Evolutionary conservation across 305 asterid species (phyloP).

Genomic region (Ajuga reptans): DNA sequence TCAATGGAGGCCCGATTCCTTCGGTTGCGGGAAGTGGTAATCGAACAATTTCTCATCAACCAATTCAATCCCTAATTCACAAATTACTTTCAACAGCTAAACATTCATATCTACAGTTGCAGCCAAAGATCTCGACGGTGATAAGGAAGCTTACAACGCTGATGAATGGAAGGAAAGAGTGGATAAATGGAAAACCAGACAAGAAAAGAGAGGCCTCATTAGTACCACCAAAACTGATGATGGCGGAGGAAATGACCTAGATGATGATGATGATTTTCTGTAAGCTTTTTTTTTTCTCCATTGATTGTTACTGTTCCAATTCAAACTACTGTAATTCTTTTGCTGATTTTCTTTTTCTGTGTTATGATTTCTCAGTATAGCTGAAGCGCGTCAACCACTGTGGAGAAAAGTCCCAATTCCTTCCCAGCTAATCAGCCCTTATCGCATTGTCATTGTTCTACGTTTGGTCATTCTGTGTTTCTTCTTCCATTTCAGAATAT

Average conservation of each 20-base stretch:
- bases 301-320: background rate
- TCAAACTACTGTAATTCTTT: background rate
- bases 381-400: slow-evolving; percentile 74
- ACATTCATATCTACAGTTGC: slow-evolving; percentile 26
- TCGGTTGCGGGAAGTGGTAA: slow-evolving; percentile 62
- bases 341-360: background rate
- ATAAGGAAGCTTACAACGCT: slow-evolving; percentile 41
- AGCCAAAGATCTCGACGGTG: slow-evolving; percentile 58
- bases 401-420: slow-evolving; percentile 73
- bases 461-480: slow-evolving; percentile 51
- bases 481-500: slow-evolving; percentile 70
- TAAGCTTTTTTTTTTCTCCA: slow-evolving; percentile 1
- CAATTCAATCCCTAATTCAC: background rate
- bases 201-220: slow-evolving; percentile 59
- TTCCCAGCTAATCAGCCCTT: slow-evolving; percentile 63
- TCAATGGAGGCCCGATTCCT: slow-evolving; percentile 34
- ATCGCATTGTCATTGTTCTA: slow-evolving; percentile 62
- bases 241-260: slow-evolving; percentile 35
- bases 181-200: slow-evolving; percentile 75
- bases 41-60: background rate
- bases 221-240: slow-evolving; percentile 36
- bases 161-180: slow-evolving; percentile 80
- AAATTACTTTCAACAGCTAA: background rate
- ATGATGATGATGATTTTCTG: slow-evolving; percentile 57
- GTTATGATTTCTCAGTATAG: slow-evolving; percentile 33